These are phyloP conservation scores for Suillus subaureus DNA, from an alignment of 768 basidiomycete genomes.

Conservation along the genomic window DNA sequence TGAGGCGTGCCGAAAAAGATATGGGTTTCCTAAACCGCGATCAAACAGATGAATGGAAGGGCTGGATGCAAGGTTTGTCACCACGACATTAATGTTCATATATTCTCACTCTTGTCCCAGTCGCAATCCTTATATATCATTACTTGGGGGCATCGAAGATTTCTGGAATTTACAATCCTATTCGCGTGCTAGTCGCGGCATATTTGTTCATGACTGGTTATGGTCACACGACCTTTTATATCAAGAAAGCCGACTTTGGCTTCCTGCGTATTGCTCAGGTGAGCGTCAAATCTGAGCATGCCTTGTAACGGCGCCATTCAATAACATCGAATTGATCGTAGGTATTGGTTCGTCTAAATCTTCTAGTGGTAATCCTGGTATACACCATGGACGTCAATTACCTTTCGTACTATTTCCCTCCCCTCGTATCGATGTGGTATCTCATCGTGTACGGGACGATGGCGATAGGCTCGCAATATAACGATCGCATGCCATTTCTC, in stretches of 20 bases:
- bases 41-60: constrained; percentile 97
- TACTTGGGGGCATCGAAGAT: constrained; percentile 89
- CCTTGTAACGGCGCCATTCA: constrained; percentile 1
- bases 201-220: constrained; percentile 96
- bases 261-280: constrained; percentile 77
- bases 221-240: constrained; percentile 85
- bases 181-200: constrained; percentile 84
- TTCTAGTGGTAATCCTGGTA: constrained; percentile 78
- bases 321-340: constrained; percentile 27
- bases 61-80: constrained; percentile 92
- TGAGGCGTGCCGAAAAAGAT: constrained; percentile 78
- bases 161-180: constrained; percentile 91
- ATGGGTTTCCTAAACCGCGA: constrained; percentile 88
- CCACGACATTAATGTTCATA: background rate
- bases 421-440: constrained; percentile 91
- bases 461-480: constrained; percentile 67
- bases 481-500: constrained; percentile 69
- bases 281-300: constrained; percentile 19
- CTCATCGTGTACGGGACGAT: constrained; percentile 84
- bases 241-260: constrained; percentile 88
- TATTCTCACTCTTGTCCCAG: constrained; percentile 39
- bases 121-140: constrained; percentile 91
- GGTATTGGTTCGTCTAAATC: constrained; percentile 82
- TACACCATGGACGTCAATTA: constrained; percentile 94
- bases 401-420: constrained; percentile 88